Evolutionary conservation across 176 grass and related monocot species (phyloP), one percentile per base, ranked within the genome.

Genomic region (Eragrostis nindensis): DNA sequence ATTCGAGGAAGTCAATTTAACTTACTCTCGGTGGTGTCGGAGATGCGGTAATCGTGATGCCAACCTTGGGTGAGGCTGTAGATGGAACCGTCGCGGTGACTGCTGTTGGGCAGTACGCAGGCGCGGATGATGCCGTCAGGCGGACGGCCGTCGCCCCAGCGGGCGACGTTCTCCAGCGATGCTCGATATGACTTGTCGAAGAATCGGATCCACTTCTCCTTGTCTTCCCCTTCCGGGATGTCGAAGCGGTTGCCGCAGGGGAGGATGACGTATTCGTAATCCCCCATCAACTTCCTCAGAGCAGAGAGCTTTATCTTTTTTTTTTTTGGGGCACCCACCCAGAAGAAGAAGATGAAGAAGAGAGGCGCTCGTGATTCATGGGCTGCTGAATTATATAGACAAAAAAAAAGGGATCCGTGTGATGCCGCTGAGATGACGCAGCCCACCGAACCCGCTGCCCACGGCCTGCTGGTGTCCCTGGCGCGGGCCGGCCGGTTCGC

Each of bases 401-500:
- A n/a, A n/a, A n/a, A n/a, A n/a, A n/a, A n/a, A n/a, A n/a, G n/a
- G n/a, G n/a, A n/a, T n/a, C n/a, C n/a, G n/a, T n/a, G n/a, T n/a
- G n/a, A n/a, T n/a, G n/a, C n/a, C n/a, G n/a, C n/a, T n/a, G n/a
- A n/a, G n/a, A n/a, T n/a, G n/a, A n/a, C n/a, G n/a, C n/a, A n/a
- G n/a, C n/a, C n/a, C n/a, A n/a, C n/a, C n/a, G n/a, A n/a, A n/a
- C n/a, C n/a, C n/a, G n/a, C n/a, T n/a, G n/a, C n/a, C n/a, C 41
- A 47, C 41, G 1, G 42, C 16, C 61, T 78, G 61, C 29, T 66
- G 27, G 19, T 10, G 15, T 32, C 60, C 27, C 75, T 78, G 3
- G 75, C 75, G 26, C 25, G 75, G 17, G 60, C 65, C 27, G 75
- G 60, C 75, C 75, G 75, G 26, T 65, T 78, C 75, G 75, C 75